Percentiles rank a stretch among this genome's conserved stretches.
These are phyloP conservation scores for Hanseniaspora sp. DNA, from an alignment of 1,139 yeast genomes.

Conservation along the genomic window DNA sequence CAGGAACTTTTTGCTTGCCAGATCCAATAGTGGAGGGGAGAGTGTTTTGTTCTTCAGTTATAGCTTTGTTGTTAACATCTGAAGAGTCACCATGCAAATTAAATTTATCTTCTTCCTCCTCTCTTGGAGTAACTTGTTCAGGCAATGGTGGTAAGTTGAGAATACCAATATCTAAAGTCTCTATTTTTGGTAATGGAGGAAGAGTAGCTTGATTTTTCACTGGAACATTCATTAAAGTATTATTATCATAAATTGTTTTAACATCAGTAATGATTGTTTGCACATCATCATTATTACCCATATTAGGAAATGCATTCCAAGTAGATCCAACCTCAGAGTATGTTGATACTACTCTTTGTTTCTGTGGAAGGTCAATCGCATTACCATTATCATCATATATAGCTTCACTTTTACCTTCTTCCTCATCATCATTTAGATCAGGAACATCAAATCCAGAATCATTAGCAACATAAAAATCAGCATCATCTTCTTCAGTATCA, in stretches of 20 bases:
- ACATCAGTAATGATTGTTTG: slow-evolving; percentile 27
- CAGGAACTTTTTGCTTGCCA: slow-evolving; percentile 20
- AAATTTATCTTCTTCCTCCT: not conserved
- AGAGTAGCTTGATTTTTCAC: slow-evolving; percentile 23
- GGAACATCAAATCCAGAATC: slow-evolving; percentile 14
- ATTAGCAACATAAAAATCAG: slow-evolving; percentile 11
- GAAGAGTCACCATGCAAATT: not conserved
- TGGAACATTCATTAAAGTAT: slow-evolving; percentile 30
- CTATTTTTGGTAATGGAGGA: slow-evolving; percentile 28
- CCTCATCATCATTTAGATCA: slow-evolving; percentile 19
- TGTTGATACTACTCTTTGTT: slow-evolving; percentile 24
- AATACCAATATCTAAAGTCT: not conserved
- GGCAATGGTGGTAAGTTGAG: not conserved
- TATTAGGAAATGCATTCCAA: slow-evolving; percentile 30
- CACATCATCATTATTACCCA: slow-evolving; percentile 22
- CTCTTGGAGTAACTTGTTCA: not conserved
- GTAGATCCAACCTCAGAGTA: slow-evolving; percentile 28
- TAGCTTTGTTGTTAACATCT: not conserved
- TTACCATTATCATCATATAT: slow-evolving; percentile 27
- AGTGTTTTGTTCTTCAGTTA: not conserved
- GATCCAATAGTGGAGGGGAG: not conserved
- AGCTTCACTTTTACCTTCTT: slow-evolving; percentile 22
- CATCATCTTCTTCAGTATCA: slow-evolving; percentile 9
- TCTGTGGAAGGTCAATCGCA: slow-evolving; percentile 26
- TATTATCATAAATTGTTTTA: slow-evolving; percentile 29